Conservation (phyloP, 208 protist genomes). For the Angomonas desouzai region DNA sequence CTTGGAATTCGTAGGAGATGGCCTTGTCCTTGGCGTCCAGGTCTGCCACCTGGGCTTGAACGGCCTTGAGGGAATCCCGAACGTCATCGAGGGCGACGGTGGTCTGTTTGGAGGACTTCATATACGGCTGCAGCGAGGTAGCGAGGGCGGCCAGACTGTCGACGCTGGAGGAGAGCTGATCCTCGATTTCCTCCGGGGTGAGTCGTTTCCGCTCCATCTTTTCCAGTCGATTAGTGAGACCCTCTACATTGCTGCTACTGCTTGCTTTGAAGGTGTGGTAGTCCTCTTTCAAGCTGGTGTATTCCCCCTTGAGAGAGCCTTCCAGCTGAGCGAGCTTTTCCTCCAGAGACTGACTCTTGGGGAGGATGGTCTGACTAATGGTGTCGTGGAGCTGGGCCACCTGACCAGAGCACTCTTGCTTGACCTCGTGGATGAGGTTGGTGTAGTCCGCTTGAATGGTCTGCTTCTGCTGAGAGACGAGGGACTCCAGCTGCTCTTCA, state of each 20-base stretch:
- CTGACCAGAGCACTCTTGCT: not conserved
- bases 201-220: not conserved
- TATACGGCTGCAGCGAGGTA: not conserved
- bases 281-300: not conserved
- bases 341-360: not conserved
- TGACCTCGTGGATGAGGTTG: not conserved
- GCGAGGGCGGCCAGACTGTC: not conserved
- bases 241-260: not conserved
- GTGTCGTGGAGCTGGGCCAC: not conserved
- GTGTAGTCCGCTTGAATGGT: not conserved
- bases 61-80: not conserved
- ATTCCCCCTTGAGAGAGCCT: not conserved
- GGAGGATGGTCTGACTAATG: not conserved
- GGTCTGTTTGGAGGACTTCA: not conserved
- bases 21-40: not conserved
- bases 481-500: not conserved
- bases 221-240: not conserved
- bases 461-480: not conserved
- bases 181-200: not conserved
- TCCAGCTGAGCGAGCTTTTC: not conserved
- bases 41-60: not conserved
- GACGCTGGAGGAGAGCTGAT: not conserved
- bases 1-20: conserved; percentile 1
- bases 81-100: not conserved
- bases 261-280: not conserved